Conservation (phyloP, 1,284 basidiomycete species). For the Tremellales sp. region DNA sequence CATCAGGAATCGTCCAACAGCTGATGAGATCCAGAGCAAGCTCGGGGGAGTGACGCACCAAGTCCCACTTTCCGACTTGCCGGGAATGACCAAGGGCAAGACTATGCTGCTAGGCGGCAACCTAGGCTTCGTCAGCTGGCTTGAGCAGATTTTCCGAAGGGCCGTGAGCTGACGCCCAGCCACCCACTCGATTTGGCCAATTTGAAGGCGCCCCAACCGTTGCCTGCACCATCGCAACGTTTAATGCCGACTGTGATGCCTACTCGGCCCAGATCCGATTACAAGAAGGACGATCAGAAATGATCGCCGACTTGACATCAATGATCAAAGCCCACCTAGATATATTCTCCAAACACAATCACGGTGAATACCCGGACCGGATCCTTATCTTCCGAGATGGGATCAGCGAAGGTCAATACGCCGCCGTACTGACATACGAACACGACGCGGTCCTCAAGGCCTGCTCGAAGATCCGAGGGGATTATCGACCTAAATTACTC, state of each 20-base stretch:
- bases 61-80: constrained; percentile 36
- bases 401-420: constrained; percentile 51
- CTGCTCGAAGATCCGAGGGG: constrained; percentile 15
- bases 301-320: constrained; percentile 32
- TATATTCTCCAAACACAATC: constrained; percentile 35
- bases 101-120: constrained; percentile 40
- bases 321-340: constrained; percentile 41
- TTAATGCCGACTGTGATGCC: constrained; percentile 36
- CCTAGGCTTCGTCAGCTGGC: constrained; percentile 36
- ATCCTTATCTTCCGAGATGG: constrained; percentile 52
- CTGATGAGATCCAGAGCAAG: constrained; percentile 41
- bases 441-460: constrained; percentile 43
- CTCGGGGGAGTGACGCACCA: constrained; percentile 49
- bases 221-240: constrained; percentile 50
- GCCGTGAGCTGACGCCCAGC: constrained; percentile 3
- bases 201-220: constrained; percentile 40
- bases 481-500: constrained; percentile 28
- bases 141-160: constrained; percentile 1
- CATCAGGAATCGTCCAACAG: neutral
- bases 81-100: constrained; percentile 32
- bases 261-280: constrained; percentile 50
- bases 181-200: constrained; percentile 14
- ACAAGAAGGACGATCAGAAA: constrained; percentile 46
- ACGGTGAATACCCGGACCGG: constrained; percentile 37
- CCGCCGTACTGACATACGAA: constrained; percentile 46